Conservation (phyloP, 2,329 filamentous ascomycete species). For the Cadophora malorum region DNA sequence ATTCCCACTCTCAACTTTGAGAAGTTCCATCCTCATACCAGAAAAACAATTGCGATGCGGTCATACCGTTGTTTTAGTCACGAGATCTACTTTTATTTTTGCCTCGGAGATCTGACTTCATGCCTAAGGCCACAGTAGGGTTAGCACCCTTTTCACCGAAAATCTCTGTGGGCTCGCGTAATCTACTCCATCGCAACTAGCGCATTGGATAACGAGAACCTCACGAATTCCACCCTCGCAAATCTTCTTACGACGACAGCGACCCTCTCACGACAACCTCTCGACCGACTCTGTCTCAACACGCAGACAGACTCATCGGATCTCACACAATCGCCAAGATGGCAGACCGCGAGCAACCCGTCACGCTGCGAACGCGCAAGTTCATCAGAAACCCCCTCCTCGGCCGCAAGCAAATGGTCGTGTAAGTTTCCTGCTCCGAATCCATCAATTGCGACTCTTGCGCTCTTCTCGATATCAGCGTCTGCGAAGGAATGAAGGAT, state of each 20-base stretch:
- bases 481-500: conserved; percentile 20
- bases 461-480: conserved; percentile 27
- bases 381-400: conserved; percentile 99
- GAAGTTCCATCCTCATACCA: background rate
- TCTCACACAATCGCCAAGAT: conserved; percentile 68
- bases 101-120: background rate
- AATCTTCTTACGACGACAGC: conserved; percentile 37
- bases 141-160: conserved; percentile 24
- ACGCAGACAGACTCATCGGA: conserved; percentile 44
- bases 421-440: conserved; percentile 70
- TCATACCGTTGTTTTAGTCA: background rate
- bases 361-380: conserved; percentile 97
- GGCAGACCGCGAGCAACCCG: conserved; percentile 81
- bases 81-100: background rate
- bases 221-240: conserved; percentile 29
- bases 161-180: conserved; percentile 33
- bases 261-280: conserved; percentile 42
- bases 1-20: background rate
- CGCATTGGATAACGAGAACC: conserved; percentile 36
- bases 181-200: conserved; percentile 25
- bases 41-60: background rate
- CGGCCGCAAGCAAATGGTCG: conserved; percentile 99
- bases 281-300: conserved; percentile 42
- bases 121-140: conserved; percentile 35
- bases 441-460: conserved; percentile 21